phyloP scores from a whole-genome alignment of 306 rosid genomes.

The Sicyos baderoa region DNA sequence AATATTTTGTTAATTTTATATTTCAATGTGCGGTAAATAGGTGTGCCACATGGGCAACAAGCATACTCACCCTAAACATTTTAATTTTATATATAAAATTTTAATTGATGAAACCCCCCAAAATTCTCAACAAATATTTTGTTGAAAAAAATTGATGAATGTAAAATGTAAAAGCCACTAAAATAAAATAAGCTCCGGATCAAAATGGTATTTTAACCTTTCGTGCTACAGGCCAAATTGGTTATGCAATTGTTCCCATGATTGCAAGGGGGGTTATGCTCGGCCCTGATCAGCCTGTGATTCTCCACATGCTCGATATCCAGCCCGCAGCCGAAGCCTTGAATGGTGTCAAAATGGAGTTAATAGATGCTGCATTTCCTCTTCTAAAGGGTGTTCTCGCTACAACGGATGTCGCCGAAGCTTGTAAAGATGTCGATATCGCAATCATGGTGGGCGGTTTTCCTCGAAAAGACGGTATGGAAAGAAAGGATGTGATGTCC shows the following conservation, averaged over 20 bases:
- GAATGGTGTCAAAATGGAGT: slow-evolving; percentile 89
- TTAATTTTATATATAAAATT: too few species aligned
- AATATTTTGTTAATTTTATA: too few species aligned
- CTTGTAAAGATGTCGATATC: slow-evolving; percentile 73
- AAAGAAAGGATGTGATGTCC: slow-evolving; percentile 90
- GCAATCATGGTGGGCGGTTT: slow-evolving; percentile 98
- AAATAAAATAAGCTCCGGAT: too few species aligned
- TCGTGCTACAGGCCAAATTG: slow-evolving; percentile 64
- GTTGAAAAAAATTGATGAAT: too few species aligned
- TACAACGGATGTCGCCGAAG: slow-evolving; percentile 90
- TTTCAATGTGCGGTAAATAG: too few species aligned
- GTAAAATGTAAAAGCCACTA: too few species aligned
- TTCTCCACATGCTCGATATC: slow-evolving; percentile 89
- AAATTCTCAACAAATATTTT: too few species aligned
- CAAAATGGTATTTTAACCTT: too few species aligned
- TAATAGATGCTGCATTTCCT: slow-evolving; percentile 88
- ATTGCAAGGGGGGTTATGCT: slow-evolving; percentile 94
- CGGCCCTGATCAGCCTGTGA: slow-evolving; percentile 90
- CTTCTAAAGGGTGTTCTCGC: slow-evolving; percentile 95
- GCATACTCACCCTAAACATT: too few species aligned
- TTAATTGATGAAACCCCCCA: too few species aligned
- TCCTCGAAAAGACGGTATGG: slow-evolving; percentile 99
- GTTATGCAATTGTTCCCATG: slow-evolving; percentile 97
- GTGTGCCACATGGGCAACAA: too few species aligned
- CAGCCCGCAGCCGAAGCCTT: slow-evolving; percentile 82